Evolutionary conservation across 495 filamentous ascomycete genomes (phyloP).

Genomic region (Penicillium coffeae): DNA sequence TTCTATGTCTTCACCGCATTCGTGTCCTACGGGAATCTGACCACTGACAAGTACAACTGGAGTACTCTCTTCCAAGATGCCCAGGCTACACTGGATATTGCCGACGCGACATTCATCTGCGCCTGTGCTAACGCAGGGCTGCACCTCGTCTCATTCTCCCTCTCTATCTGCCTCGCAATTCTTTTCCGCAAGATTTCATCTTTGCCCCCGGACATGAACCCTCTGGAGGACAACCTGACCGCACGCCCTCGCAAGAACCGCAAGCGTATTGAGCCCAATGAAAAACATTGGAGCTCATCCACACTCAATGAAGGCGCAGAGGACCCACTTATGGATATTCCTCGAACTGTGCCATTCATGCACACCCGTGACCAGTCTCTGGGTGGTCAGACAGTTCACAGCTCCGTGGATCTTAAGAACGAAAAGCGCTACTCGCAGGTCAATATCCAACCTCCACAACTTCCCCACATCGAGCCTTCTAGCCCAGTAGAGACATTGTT

Average conservation of each 20-base stretch:
- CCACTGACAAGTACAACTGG: conserved; percentile 53
- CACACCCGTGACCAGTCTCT: conserved; percentile 63
- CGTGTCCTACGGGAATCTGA: conserved; percentile 45
- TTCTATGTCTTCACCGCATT: conserved; percentile 72
- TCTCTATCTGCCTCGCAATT: conserved; percentile 67
- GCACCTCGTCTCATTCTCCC: conserved; percentile 63
- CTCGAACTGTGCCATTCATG: conserved; percentile 68
- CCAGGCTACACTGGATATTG: conserved; percentile 48
- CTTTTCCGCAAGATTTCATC: conserved; percentile 75
- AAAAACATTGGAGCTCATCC: conserved; percentile 49
- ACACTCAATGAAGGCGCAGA: conserved; percentile 57
- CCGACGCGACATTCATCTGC: conserved; percentile 59
- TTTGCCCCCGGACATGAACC: conserved; percentile 89
- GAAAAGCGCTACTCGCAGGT: conserved; percentile 22
- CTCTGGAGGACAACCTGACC: conserved; percentile 80
- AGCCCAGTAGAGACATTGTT: conserved; percentile 30
- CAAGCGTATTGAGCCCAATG: conserved; percentile 66
- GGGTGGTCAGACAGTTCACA: conserved; percentile 28
- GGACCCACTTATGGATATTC: conserved; percentile 52
- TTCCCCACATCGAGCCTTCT: conserved; percentile 36
- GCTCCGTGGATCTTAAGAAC: conserved; percentile 21
- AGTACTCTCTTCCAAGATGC: conserved; percentile 53
- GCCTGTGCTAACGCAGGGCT: conserved; percentile 58
- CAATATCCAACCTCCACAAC: conserved; percentile 17
- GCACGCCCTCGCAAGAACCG: conserved; percentile 66